These are phyloP conservation scores for Aspergillus wentii DNA, from an alignment of 495 filamentous ascomycete genomes.

Conservation along the genomic window DNA sequence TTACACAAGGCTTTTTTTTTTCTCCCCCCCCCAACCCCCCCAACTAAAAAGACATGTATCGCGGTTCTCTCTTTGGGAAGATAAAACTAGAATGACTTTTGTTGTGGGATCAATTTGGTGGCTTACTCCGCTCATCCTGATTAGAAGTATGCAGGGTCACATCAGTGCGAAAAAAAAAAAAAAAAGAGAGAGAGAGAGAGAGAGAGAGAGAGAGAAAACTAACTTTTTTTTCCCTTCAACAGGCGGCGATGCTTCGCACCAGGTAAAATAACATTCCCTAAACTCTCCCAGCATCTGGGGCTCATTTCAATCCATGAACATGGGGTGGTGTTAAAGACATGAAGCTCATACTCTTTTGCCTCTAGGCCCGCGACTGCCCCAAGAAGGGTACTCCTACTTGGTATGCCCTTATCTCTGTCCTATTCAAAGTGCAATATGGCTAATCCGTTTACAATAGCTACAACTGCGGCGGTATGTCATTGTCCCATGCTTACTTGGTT, in stretches of 20 bases:
- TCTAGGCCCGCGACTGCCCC: constrained; percentile 87
- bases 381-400: constrained; percentile 90
- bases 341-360: constrained; percentile 18
- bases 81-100: too few relatives aligned
- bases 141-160: too few relatives aligned
- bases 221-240: constrained; percentile 15
- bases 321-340: background rate
- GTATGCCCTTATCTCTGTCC: constrained; percentile 40
- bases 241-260: constrained; percentile 76
- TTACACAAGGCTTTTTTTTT: too few relatives aligned
- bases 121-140: too few relatives aligned
- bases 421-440: constrained; percentile 19
- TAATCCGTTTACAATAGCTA: constrained; percentile 46
- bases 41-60: too few relatives aligned
- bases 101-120: too few relatives aligned
- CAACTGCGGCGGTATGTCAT: constrained; percentile 67
- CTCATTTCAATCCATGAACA: background rate
- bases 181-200: too few relatives aligned
- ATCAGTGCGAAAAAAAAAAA: too few relatives aligned
- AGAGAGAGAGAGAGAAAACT: too few relatives aligned
- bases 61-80: too few relatives aligned
- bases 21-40: too few relatives aligned
- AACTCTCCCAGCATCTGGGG: background rate
- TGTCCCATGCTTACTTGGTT: constrained; percentile 10
- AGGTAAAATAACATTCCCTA: constrained; percentile 39